These are phyloP conservation scores for Pharus latifolius DNA, from an alignment of 176 grass and related monocot species.

Conservation along the genomic window DNA sequence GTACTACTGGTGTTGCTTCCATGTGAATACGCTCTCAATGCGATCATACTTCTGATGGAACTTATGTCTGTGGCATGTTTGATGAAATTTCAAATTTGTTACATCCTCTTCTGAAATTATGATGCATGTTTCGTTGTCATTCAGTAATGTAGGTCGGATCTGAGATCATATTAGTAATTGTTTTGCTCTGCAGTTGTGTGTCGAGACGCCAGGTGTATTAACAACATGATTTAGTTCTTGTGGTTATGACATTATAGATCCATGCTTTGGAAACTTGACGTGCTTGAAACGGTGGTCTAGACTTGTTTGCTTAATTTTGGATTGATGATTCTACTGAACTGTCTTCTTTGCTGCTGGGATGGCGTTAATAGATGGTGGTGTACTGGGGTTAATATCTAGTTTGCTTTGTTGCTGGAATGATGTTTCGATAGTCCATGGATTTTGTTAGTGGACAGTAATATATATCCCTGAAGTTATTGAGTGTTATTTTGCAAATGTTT, in stretches of 20 bases:
- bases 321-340: background rate
- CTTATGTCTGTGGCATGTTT: background rate
- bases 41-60: background rate
- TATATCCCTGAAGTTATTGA: background rate
- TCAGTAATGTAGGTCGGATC: background rate
- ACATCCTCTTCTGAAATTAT: background rate
- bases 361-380: no score
- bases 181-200: background rate
- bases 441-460: background rate
- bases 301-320: background rate
- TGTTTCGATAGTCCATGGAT: background rate
- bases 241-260: no score
- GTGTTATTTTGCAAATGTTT: background rate
- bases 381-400: no score
- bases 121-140: background rate
- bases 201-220: background rate
- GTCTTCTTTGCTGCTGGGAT: no score
- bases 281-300: background rate
- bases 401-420: no score
- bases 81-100: background rate
- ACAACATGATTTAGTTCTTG: background rate
- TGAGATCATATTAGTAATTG: background rate
- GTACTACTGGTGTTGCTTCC: background rate
- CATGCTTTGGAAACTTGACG: no score
- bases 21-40: conserved; percentile 18